Evolutionary conservation across 2,329 filamentous ascomycete species (phyloP), one percentile per base, ranked within the genome.

Genomic region (Pyrenophora tritici-repentis): DNA sequence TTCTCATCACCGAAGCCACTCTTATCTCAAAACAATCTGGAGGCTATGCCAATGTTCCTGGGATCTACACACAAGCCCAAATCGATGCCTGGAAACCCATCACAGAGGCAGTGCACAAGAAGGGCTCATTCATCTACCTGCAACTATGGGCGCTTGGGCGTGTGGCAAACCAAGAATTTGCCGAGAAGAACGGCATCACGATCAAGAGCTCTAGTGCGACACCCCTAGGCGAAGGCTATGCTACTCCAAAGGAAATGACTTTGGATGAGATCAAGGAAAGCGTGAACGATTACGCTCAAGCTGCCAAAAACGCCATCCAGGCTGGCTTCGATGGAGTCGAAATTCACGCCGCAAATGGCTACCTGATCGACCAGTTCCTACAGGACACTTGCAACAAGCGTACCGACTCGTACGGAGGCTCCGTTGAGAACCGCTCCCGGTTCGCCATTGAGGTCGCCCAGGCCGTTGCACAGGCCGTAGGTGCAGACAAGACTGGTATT

Each of bases 301-400:
- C 75, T 4, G 78, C 80, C 0, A 75, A 75, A 61, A 75, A 75
- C 36, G 75, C 78, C 1, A 64, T 80, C 6, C 69, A 75, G 39
- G 82, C 81, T 3, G 83, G 82, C 0, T 83, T 85, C 56, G 86
- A 89, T 62, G 83, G 83, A 3, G 79, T 89, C 13, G 86, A 79
- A 53, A 70, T 80, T 10, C 76, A 79, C 55, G 77, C 68, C 29
- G 85, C 85, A 1, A 86, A 88, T 60, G 86, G 86, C 5, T 90
- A 90, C 65, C 77, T 91, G 1, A 69, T 89, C 18, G 81, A 82
- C 48, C 81, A 87, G 58, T 91, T 91, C 69, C 74, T 87, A 10
- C 86, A 84, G 56, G 80, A 83, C 53, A 77, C 71, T 4, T 73
- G 75, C 60, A 87, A 87, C 71, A 75, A 76, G 41, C 77, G 84